Evolutionary conservation across 1,139 yeast genomes (phyloP).

Genomic region (Geotrichum armillariae): DNA sequence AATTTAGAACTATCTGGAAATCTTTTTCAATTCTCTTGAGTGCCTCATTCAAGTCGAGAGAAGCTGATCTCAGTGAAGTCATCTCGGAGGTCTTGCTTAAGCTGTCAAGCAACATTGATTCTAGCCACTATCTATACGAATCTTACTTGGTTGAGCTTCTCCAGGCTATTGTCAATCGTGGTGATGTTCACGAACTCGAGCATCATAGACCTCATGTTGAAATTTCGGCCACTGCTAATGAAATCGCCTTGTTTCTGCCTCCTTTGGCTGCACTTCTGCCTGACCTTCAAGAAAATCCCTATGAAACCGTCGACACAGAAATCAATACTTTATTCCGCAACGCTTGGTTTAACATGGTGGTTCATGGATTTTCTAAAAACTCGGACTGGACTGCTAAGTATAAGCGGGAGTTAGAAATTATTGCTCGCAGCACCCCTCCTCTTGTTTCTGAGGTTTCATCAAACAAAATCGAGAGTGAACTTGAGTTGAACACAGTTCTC

Average conservation of each 20-base stretch:
- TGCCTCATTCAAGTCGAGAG: conserved; percentile 17
- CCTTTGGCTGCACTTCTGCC: conserved; percentile 83
- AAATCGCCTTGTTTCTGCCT: conserved; percentile 63
- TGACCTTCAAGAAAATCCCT: conserved; percentile 46
- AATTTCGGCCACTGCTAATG: conserved; percentile 73
- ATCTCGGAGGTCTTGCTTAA: conserved; percentile 40
- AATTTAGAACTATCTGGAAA: conserved; percentile 54
- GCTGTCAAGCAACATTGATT: conserved; percentile 47
- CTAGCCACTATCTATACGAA: conserved; percentile 49
- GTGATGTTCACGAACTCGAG: conserved; percentile 77
- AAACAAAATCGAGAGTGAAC: conserved; percentile 85
- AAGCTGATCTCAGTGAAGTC: conserved; percentile 44
- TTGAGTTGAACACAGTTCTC: conserved; percentile 87
- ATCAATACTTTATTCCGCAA: conserved; percentile 69
- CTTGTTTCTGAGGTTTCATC: conserved; percentile 85
- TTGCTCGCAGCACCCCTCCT: conserved; percentile 90
- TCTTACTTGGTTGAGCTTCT: conserved; percentile 67
- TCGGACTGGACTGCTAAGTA: conserved; percentile 56
- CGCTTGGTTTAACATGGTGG: conserved; percentile 92
- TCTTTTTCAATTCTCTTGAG: conserved; percentile 34
- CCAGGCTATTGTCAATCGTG: conserved; percentile 67
- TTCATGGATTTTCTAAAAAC: conserved; percentile 76
- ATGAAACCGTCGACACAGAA: conserved; percentile 47
- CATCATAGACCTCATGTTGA: conserved; percentile 82
- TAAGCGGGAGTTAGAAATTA: conserved; percentile 54